Percentiles rank a stretch among this genome's conserved stretches.
These are phyloP conservation scores for Carex cristatella DNA, from an alignment of 176 grass and related monocot species.

Conservation along the genomic window DNA sequence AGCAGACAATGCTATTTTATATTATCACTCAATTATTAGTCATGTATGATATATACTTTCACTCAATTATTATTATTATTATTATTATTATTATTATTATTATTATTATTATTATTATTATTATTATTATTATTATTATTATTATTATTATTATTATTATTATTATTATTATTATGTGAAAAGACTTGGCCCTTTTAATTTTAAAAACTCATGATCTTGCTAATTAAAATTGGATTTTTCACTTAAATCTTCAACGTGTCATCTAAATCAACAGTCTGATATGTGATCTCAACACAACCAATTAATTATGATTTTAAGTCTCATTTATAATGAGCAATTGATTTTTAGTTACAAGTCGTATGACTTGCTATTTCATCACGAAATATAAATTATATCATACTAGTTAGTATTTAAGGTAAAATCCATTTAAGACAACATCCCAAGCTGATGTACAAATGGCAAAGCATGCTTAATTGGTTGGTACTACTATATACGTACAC, in stretches of 20 bases:
- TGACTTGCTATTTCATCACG: not conserved
- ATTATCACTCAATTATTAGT: not conserved
- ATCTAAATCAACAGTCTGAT: too few relatives aligned
- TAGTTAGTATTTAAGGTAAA: not conserved
- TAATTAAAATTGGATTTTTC: not conserved
- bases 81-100: too few relatives aligned
- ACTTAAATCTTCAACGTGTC: not conserved
- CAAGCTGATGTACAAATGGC: not conserved
- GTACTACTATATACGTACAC: not conserved
- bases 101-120: too few relatives aligned
- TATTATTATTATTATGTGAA: too few relatives aligned
- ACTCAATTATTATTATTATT: not conserved
- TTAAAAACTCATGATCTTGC: not conserved
- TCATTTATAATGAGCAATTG: not conserved
- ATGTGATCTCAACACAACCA: not conserved
- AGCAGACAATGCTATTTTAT: not conserved
- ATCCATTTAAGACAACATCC: not conserved
- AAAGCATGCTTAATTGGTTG: not conserved
- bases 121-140: too few relatives aligned
- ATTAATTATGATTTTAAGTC: not conserved
- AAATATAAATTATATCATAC: not conserved
- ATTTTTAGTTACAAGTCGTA: not conserved
- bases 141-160: too few relatives aligned
- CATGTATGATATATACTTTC: not conserved
- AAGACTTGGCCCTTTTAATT: too few relatives aligned